Base-by-base conservation (phyloP, 1,284 basidiomycete genomes). In the Laetiporus sulphureus region DNA sequence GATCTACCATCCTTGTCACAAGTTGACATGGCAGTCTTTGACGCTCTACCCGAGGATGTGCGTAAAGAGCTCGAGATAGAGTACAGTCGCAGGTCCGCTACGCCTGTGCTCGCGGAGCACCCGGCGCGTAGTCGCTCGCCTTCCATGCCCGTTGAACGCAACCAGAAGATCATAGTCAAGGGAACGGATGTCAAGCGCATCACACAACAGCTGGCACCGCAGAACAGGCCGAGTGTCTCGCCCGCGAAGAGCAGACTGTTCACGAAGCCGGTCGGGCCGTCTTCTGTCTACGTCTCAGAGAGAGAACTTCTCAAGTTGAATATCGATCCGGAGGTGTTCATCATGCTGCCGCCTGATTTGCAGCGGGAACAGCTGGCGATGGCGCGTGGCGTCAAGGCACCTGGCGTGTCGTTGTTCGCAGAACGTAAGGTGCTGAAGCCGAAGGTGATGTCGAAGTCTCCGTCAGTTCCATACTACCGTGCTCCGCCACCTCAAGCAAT, bases 261-360 rank as follows among this genome's bases (percentile, higher is more conserved):
- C 53, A 39, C 57, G 10, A 66, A 58, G 41, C 62, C 53, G n/a
- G 48, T 42, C 16, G 50, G 45, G 16, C 39, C 51, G 10, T 51
- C 50, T 11, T 45, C 51, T 6, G 49, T 64, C 5, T 55, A 58
- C 21, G 59, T 68, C 38, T 51, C 57, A 1, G 55, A 62, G 20
- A 65, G 61, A 3, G 79, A 88, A 50, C 66, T 92, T 16, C 62
- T 58, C 11, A 69, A 71, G 30, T 67, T 91, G 18, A 75, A 73
- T 11, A 75, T 92, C 48, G 89, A 91, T 54, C 76, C 76, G 0
- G 73, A 71, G 13, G 81, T 91, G 3, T 90, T 89, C 50, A 59
- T 60, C 0, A 67, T 63, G 25, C 63, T 93, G 2, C 89, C 90
- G 0, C 59, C 61, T 0, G 71, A 76, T 29, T 58, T 91, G 44